Conservation (phyloP, 176 grass and related monocot genomes). For the Tillandsia leiboldiana region DNA sequence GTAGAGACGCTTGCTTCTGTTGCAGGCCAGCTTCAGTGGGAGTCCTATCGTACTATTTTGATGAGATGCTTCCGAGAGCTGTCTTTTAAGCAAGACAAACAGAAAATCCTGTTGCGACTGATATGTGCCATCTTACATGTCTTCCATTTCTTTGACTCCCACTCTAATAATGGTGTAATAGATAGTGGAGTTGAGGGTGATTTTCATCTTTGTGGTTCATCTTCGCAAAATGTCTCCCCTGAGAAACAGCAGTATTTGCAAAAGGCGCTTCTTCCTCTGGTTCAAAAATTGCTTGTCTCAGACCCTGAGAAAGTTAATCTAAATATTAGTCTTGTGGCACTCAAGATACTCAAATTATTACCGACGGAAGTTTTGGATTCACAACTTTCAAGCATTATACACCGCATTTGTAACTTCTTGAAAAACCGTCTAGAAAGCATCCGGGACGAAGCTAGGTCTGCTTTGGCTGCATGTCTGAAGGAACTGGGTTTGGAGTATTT, state of each 20-base stretch:
- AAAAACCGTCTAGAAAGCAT: constrained; percentile 86
- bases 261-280: constrained; percentile 57
- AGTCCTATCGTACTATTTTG: constrained; percentile 67
- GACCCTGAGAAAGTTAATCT: constrained; percentile 82
- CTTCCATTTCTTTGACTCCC: constrained; percentile 46
- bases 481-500: constrained; percentile 89
- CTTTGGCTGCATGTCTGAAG: constrained; percentile 75
- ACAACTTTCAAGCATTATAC: constrained; percentile 83
- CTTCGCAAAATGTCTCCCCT: constrained; percentile 26
- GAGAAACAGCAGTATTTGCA: constrained; percentile 64
- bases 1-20: constrained; percentile 75
- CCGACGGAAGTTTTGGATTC: constrained; percentile 60
- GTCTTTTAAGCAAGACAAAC: constrained; percentile 57
- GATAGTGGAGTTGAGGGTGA: constrained; percentile 8
- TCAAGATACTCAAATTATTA: constrained; percentile 92
- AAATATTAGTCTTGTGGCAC: constrained; percentile 69
- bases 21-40: constrained; percentile 66
- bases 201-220: constrained; percentile 29
- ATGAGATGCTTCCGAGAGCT: constrained; percentile 69
- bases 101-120: constrained; percentile 75
- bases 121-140: constrained; percentile 65
- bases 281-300: constrained; percentile 57
- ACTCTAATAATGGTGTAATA: background rate
- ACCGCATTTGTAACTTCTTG: constrained; percentile 76
- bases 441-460: constrained; percentile 78